Evolutionary conservation across 164 flowering plant genomes (phyloP), one percentile per base, ranked within the genome.

Genomic region (Echeveria elegans): DNA sequence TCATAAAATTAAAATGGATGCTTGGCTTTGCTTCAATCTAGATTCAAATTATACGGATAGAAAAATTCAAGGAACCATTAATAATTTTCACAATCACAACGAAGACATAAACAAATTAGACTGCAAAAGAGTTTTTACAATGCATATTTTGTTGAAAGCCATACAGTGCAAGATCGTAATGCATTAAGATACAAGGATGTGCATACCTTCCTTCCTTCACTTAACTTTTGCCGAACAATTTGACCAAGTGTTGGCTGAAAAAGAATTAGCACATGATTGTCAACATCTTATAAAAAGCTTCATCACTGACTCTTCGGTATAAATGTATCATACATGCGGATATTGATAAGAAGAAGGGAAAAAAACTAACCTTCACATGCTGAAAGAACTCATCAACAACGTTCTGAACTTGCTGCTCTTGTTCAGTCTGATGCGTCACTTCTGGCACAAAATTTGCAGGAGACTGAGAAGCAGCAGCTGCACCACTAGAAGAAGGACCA

Each of bases 161-260:
- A 47, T 6, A 21, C 9, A 21, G 1, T 4, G 56, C 9, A 50
- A 50, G 26, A 50, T 0, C 2, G 28, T 1, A 47, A 53, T 53
- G 30, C 29, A 61, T 6, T 48, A 36, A 8, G 72, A 16, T 8
- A 30, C n/a, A 66, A 37, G 14, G 12, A 38, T 38, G 41, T 8
- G 50, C 50, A 63, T 78, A 86, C 88, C 88, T 89, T 93, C 72
- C 98, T 84, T 75, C 96, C 98, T 74, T 90, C 97, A 72, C 85
- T 81, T 78, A 93, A 73, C 70, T 84, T 88, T 71, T 88, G 96
- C 69, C 96, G 78, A 21, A 93, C 92, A 41, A 87, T 70, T 79
- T 93, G 97, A 6, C 81, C 88, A 37, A 93, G 76, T 28, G 98
- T 88, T 68, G 86, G 96, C 97, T 93, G 92, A 61, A 74, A 77